Conservation (phyloP, 1,284 basidiomycete genomes). For the Moesziomyces aphidis region DNA sequence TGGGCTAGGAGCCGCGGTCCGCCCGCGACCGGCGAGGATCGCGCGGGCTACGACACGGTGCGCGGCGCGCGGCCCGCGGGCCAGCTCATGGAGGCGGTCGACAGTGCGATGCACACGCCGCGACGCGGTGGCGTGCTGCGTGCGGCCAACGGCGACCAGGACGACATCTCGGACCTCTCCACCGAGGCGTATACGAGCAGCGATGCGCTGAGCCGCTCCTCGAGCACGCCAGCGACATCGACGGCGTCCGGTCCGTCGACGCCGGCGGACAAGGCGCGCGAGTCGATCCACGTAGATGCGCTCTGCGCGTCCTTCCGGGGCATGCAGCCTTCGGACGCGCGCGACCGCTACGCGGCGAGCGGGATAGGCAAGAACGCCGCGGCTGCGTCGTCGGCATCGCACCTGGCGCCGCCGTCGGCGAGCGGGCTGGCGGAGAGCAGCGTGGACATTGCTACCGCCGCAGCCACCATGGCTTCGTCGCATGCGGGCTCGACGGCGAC, state of each 20-base stretch:
- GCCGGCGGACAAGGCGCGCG: constrained; percentile 36
- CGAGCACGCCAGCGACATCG: constrained; percentile 54
- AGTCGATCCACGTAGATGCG: constrained; percentile 55
- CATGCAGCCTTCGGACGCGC: constrained; percentile 42
- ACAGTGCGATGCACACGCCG: constrained; percentile 43
- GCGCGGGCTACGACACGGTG: constrained; percentile 61
- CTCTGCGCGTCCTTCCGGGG: constrained; percentile 49
- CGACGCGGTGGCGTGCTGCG: constrained; percentile 31
- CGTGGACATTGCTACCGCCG: constrained; percentile 40
- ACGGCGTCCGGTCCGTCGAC: constrained; percentile 45
- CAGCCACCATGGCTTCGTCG: constrained; percentile 40
- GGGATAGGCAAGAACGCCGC: constrained; percentile 32
- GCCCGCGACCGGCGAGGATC: constrained; percentile 64
- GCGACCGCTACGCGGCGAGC: constrained; percentile 16
- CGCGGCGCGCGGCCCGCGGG: constrained; percentile 52
- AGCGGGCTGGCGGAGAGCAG: constrained; percentile 30
- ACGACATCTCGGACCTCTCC: constrained; percentile 41
- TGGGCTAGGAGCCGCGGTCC: constrained; percentile 58
- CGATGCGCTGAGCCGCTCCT: constrained; percentile 38
- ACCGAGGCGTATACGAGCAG: constrained; percentile 41
- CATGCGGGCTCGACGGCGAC: constrained; percentile 38
- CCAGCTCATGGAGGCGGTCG: constrained; percentile 54
- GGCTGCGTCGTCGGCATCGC: constrained; percentile 18
- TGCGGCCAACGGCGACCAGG: constrained; percentile 22
- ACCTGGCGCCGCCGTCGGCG: constrained; percentile 32